Percentiles rank a stretch among this genome's conserved stretches.
phyloP scores from a whole-genome alignment of 2,329 filamentous ascomycete genomes.

The Botrytis cinerea region DNA sequence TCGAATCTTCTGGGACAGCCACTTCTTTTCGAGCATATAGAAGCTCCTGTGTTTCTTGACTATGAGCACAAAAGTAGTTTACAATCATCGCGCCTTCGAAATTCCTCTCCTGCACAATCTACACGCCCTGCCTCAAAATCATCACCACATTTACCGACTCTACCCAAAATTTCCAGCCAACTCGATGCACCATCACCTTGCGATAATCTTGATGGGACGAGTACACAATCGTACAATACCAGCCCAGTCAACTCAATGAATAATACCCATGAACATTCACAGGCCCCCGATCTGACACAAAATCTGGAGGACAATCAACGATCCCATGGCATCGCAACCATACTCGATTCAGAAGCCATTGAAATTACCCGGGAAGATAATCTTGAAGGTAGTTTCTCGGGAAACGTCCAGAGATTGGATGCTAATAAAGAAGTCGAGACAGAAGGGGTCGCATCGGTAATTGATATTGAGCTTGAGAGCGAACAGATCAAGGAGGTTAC shows the following conservation, averaged over 20 bases:
- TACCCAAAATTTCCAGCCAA: neutral
- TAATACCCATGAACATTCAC: neutral
- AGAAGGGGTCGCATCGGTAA: neutral
- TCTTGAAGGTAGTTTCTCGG: neutral
- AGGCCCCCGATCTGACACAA: neutral
- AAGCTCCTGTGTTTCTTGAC: neutral
- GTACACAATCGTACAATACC: slow-evolving; percentile 19
- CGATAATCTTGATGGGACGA: slow-evolving; percentile 9
- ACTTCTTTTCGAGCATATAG: neutral
- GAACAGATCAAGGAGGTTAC: neutral
- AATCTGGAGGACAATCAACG: neutral
- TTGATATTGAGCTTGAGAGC: too few species aligned
- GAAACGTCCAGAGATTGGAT: neutral
- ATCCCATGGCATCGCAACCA: neutral
- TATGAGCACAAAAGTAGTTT: neutral
- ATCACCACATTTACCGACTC: neutral
- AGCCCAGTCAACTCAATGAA: neutral
- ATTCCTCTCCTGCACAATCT: neutral
- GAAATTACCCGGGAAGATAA: neutral
- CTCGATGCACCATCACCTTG: neutral
- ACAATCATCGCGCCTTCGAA: neutral
- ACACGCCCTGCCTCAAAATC: neutral
- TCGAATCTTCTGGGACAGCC: neutral
- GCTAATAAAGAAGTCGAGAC: neutral
- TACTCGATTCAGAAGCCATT: neutral